These are phyloP conservation scores for Obba rivulosa DNA, from an alignment of 768 basidiomycete genomes.

Conservation along the genomic window DNA sequence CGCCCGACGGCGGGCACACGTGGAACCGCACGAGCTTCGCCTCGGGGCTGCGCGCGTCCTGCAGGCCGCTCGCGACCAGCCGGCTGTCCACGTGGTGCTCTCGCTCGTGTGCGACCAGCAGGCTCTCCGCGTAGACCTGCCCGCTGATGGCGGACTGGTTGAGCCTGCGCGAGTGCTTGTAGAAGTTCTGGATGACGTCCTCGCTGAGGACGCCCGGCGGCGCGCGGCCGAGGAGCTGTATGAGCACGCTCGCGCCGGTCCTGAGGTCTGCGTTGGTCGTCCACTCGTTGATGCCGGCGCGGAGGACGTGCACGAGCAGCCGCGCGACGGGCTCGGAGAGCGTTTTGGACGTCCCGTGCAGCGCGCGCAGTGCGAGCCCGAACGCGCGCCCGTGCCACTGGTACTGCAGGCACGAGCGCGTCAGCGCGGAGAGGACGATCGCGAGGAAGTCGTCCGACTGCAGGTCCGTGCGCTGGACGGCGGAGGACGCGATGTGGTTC, in stretches of 20 bases:
- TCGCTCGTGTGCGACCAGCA: neutral
- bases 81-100: no score
- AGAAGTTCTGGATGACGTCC: slow-evolving; percentile 33
- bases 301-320: slow-evolving; percentile 36
- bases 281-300: slow-evolving; percentile 1
- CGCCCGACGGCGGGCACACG: slow-evolving; percentile 35
- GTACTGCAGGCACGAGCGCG: slow-evolving; percentile 51
- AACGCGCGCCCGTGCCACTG: slow-evolving; percentile 43
- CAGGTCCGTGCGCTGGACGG: slow-evolving; percentile 34
- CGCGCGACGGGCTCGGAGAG: slow-evolving; percentile 21
- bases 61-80: no score
- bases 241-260: slow-evolving; percentile 22
- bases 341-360: slow-evolving; percentile 15
- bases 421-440: slow-evolving; percentile 44
- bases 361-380: slow-evolving; percentile 29
- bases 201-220: slow-evolving; percentile 28
- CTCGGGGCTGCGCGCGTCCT: slow-evolving; percentile 30
- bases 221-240: neutral
- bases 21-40: slow-evolving; percentile 33
- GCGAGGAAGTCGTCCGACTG: slow-evolving; percentile 36
- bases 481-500: slow-evolving; percentile 41
- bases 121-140: slow-evolving; percentile 43
- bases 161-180: slow-evolving; percentile 7
- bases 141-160: slow-evolving; percentile 31
- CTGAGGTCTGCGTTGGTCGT: neutral